Conservation (phyloP, 1,139 yeast genomes). For the Yamadazyma songkhlaensis region DNA sequence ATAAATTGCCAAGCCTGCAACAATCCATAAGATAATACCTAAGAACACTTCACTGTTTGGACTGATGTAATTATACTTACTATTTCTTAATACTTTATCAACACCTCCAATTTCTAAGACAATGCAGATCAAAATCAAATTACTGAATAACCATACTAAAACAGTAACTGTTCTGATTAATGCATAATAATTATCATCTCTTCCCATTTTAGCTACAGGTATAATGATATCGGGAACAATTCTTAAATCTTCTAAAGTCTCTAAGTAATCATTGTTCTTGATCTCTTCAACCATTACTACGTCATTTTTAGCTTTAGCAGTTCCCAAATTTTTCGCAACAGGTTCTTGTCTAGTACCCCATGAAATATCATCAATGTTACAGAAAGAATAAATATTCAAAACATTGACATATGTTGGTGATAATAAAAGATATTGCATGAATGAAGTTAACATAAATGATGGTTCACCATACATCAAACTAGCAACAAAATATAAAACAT, state of each 20-base stretch:
- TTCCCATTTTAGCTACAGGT: constrained; percentile 22
- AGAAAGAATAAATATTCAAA: constrained; percentile 77
- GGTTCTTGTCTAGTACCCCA: constrained; percentile 87
- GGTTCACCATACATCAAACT: constrained; percentile 77
- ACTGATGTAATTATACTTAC: constrained; percentile 21
- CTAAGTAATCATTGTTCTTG: constrained; percentile 61
- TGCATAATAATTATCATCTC: constrained; percentile 44
- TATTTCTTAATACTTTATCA: constrained; percentile 22
- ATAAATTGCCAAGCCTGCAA: constrained; percentile 45
- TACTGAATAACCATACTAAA: constrained; percentile 45
- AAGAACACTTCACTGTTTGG: constrained; percentile 42
- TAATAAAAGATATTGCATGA: constrained; percentile 64
- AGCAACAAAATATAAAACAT: constrained; percentile 73
- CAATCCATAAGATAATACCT: constrained; percentile 48
- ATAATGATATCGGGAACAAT: constrained; percentile 21
- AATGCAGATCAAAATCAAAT: constrained; percentile 40
- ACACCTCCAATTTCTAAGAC: constrained; percentile 45
- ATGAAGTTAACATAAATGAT: constrained; percentile 74
- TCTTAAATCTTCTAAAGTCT: constrained; percentile 47
- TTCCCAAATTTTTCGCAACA: constrained; percentile 64
- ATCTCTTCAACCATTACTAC: constrained; percentile 54
- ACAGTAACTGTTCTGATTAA: constrained; percentile 45
- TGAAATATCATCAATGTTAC: constrained; percentile 81
- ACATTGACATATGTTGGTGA: constrained; percentile 79
- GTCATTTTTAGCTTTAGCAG: constrained; percentile 61